A percentile compares a stretch with the other conserved stretches of the same genome.
Evolutionary conservation across 495 filamentous ascomycete genomes (phyloP).

Genomic region (Cryomyces minteri): DNA sequence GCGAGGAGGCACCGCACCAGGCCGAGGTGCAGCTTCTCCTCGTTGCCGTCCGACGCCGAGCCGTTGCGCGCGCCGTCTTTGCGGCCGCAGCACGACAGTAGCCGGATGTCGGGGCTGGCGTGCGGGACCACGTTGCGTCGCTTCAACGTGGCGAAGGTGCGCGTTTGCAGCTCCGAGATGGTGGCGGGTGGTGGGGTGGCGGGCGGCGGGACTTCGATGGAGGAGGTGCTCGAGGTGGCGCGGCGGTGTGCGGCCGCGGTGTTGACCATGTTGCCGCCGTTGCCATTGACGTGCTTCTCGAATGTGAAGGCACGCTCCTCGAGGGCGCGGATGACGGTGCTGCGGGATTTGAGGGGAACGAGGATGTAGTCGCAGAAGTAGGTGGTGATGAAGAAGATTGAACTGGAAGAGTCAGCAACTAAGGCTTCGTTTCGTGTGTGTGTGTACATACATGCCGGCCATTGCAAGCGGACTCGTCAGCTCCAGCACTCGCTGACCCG

Average conservation of each 20-base stretch:
- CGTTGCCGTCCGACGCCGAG: conserved; percentile 9
- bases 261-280: conserved; percentile 36
- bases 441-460: conserved; percentile 56
- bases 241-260: conserved; percentile 21
- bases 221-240: conserved; percentile 26
- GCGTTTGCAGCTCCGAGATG: conserved; percentile 56
- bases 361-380: conserved; percentile 97
- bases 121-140: conserved; percentile 54
- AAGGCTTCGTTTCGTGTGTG: background rate
- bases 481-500: conserved; percentile 84
- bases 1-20: conserved; percentile 56
- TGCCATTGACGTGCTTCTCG: conserved; percentile 41
- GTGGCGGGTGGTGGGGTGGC: conserved; percentile 61
- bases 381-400: conserved; percentile 96
- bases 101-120: conserved; percentile 45
- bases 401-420: conserved; percentile 18
- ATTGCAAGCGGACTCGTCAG: conserved; percentile 79
- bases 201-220: conserved; percentile 31
- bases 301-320: conserved; percentile 60
- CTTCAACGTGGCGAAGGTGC: conserved; percentile 62
- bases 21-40: conserved; percentile 45
- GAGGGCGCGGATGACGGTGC: conserved; percentile 56
- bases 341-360: conserved; percentile 55
- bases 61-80: conserved; percentile 17
- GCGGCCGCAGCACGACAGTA: conserved; percentile 72